Conservation (phyloP, 2,329 filamentous ascomycete species). For the Daldinia sp. region DNA sequence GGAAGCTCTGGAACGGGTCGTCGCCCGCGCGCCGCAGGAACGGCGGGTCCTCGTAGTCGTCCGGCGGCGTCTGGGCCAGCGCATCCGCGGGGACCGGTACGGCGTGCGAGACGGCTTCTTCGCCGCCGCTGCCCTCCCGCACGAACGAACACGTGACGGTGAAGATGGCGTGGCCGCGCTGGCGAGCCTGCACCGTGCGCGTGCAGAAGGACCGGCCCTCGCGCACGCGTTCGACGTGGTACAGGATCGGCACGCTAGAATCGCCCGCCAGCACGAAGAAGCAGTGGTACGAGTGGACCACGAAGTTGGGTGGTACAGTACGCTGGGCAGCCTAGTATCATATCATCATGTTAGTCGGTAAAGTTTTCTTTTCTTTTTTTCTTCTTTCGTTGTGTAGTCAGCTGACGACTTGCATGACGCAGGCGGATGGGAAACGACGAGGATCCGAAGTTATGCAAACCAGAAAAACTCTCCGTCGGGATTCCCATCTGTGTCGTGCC, state of each 20-base stretch:
- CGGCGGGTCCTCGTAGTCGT: conserved; percentile 60
- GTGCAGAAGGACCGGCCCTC: conserved; percentile 92
- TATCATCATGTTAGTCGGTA: not conserved
- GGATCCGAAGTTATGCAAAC: not conserved
- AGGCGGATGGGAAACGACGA: not conserved
- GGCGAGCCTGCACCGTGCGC: conserved; percentile 93
- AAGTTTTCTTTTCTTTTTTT: not conserved
- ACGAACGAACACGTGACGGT: conserved; percentile 94
- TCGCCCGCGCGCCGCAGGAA: conserved; percentile 59
- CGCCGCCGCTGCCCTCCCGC: conserved; percentile 69
- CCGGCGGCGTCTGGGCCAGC: conserved; percentile 54
- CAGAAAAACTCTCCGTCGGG: not conserved
- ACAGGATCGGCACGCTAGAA: conserved; percentile 85
- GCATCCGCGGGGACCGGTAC: conserved; percentile 66
- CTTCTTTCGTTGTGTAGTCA: conserved; percentile 6
- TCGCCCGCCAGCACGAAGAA: conserved; percentile 97
- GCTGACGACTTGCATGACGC: conserved; percentile 24
- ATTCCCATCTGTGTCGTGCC: not conserved
- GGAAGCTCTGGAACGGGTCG: conserved; percentile 61
- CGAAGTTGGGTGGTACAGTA: conserved; percentile 84
- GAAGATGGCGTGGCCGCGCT: conserved; percentile 90
- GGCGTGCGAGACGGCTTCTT: conserved; percentile 72
- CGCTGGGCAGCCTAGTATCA: conserved; percentile 77
- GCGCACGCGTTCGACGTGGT: conserved; percentile 93
- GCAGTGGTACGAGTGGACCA: conserved; percentile 97